Evolutionary conservation across 768 basidiomycete species (phyloP), one percentile per base, ranked within the genome.

Genomic region (Panellus pusillus): DNA sequence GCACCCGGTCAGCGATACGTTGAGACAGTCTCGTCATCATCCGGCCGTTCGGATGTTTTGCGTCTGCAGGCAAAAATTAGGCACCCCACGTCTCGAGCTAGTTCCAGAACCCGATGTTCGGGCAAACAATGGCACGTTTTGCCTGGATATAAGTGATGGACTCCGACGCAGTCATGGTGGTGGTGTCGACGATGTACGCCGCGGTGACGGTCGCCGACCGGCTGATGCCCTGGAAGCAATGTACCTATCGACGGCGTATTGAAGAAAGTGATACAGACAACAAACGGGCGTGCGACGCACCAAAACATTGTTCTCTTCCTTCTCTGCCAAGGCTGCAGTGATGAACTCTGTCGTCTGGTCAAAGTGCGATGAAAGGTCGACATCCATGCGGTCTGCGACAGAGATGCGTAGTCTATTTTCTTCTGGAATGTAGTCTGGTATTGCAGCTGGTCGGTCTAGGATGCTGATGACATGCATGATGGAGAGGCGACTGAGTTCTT

Each of bases 131-230:
- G 18, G 74, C 69, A n/a, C 89, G 85, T 44, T 79, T 78, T 35
- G 75, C 68, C 58, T 77, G 77, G 32, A 82, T 79, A 52, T 79
- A 79, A n/a, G n/a, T n/a, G n/a, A n/a, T n/a, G n/a, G n/a, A n/a
- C n/a, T n/a, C n/a, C n/a, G n/a, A n/a, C n/a, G 80, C 74, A 6
- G 67, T 66, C 81, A 87, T 83, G n/a, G 73, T 70, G 24, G 72
- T 77, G 9, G 79, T 76, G 15, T 79, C 77, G n/a, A 85, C 69
- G 39, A 87, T 72, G 68, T 89, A 91, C 48, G 87, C 90, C 56
- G 85, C 84, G 4, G 91, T 82, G 24, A 90, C 79, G 5, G 87
- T 89, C 1, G 89, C 79, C 39, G n/a, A n/a, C n/a, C n/a, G n/a
- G n/a, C n/a, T n/a, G n/a, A n/a, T n/a, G n/a, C n/a, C n/a, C n/a